A percentile compares a stretch with the other conserved stretches of the same genome.
These are phyloP conservation scores for Trametes cubensis DNA, from an alignment of 768 basidiomycete genomes.

Conservation along the genomic window DNA sequence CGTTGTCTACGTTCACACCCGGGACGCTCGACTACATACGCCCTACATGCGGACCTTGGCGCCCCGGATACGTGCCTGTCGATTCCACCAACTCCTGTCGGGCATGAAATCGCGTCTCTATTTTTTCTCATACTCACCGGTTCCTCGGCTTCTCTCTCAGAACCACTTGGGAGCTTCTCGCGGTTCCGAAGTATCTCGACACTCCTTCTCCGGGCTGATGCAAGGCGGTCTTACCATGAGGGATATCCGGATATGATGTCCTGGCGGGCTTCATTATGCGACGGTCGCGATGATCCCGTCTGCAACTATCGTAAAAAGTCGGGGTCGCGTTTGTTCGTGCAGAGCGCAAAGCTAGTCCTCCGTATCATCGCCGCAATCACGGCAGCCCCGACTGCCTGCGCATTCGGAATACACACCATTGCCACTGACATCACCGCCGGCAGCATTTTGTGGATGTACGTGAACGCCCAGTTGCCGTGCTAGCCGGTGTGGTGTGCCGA, in stretches of 20 bases:
- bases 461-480: neutral
- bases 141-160: neutral
- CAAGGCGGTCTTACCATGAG: neutral
- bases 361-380: neutral
- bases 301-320: neutral
- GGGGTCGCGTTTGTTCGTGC: neutral
- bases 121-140: conserved; percentile 1
- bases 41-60: neutral
- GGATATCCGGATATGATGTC: neutral
- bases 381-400: neutral
- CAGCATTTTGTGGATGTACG: neutral
- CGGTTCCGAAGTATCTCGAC: conserved; percentile 2
- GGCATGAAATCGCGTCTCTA: neutral
- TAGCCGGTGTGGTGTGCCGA: neutral
- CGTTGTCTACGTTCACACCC: neutral
- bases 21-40: neutral
- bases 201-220: conserved; percentile 1
- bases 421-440: conserved; percentile 3
- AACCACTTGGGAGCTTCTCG: neutral
- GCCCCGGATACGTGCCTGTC: neutral
- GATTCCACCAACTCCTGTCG: neutral
- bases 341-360: neutral
- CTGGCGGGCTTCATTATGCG: neutral
- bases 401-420: conserved; percentile 6
- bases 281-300: neutral